A percentile compares a stretch with the other conserved stretches of the same genome.
phyloP scores from a whole-genome alignment of 108 stramenopile species.

The Fistulifera solaris region DNA sequence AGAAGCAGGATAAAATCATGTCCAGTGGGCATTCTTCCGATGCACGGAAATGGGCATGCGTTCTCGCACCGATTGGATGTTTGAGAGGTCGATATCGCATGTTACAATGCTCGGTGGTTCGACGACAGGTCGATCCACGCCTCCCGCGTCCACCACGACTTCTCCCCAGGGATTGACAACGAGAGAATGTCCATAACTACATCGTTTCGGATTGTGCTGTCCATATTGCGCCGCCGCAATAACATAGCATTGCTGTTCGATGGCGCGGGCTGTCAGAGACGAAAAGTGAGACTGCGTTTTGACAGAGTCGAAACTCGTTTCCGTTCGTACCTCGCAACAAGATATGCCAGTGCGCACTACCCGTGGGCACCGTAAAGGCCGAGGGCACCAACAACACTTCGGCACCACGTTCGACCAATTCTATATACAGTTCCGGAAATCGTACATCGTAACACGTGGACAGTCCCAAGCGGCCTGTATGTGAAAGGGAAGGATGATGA shows the following conservation, averaged over 20 bases:
- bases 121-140: constrained; percentile 15
- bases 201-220: constrained; percentile 71
- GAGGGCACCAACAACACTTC: constrained; percentile 82
- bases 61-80: constrained; percentile 42
- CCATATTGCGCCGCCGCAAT: constrained; percentile 95
- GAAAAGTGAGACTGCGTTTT: constrained; percentile 4
- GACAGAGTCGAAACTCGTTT: no score
- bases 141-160: constrained; percentile 46
- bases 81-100: constrained; percentile 53
- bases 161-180: constrained; percentile 74
- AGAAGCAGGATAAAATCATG: no score
- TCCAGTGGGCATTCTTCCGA: constrained; percentile 26
- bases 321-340: constrained; percentile 45
- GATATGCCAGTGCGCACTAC: constrained; percentile 93
- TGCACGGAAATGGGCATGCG: constrained; percentile 78
- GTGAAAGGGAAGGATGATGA: no score
- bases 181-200: constrained; percentile 37
- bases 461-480: constrained; percentile 64
- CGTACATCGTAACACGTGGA: constrained; percentile 95
- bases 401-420: constrained; percentile 52
- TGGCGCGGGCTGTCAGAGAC: constrained; percentile 72
- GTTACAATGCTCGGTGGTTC: constrained; percentile 34
- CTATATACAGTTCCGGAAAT: constrained; percentile 84
- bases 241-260: constrained; percentile 93
- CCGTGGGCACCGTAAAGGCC: constrained; percentile 96